A percentile compares a stretch with the other conserved stretches of the same genome.
Evolutionary conservation across 768 basidiomycete genomes (phyloP).

Genomic region (Strobilomyces echinocephalus): DNA sequence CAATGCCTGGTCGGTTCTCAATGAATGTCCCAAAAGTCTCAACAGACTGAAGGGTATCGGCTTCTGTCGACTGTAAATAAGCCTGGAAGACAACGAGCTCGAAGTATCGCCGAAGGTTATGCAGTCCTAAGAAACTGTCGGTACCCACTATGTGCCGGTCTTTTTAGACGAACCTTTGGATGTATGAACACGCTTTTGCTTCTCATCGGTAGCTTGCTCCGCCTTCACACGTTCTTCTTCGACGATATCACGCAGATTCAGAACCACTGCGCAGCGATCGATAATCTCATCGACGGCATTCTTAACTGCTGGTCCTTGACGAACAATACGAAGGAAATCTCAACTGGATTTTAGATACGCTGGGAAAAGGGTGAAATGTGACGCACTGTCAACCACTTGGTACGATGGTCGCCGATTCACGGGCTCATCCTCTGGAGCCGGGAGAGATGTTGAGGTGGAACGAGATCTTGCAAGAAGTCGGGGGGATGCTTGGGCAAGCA

Average conservation of each 20-base stretch:
- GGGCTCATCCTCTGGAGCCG: conserved; percentile 27
- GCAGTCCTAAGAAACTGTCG: conserved; percentile 48
- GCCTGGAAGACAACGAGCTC: conserved; percentile 86
- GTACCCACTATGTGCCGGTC: background rate
- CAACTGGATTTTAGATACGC: conserved; percentile 6
- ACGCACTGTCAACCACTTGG: conserved; percentile 85
- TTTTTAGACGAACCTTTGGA: conserved; percentile 55
- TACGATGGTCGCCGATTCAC: conserved; percentile 58
- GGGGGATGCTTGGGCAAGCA: conserved; percentile 30
- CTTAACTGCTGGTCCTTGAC: conserved; percentile 85
- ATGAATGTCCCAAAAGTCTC: conserved; percentile 81
- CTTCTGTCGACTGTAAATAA: conserved; percentile 75
- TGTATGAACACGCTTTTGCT: conserved; percentile 57
- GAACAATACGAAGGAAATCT: conserved; percentile 83
- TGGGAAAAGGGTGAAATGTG: background rate
- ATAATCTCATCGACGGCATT: conserved; percentile 81
- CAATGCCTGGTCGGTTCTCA: conserved; percentile 73
- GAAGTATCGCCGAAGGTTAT: conserved; percentile 81
- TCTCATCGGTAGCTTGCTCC: conserved; percentile 71
- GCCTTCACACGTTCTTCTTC: conserved; percentile 76
- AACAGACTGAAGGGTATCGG: conserved; percentile 72
- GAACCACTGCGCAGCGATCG: conserved; percentile 77
- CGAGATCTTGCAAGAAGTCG: conserved; percentile 33
- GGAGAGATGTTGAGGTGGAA: conserved; percentile 39
- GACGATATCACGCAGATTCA: conserved; percentile 85